A percentile compares a stretch with the other conserved stretches of the same genome.
Conservation (phyloP, 768 basidiomycete species). For the Auriscalpium microsporum region DNA sequence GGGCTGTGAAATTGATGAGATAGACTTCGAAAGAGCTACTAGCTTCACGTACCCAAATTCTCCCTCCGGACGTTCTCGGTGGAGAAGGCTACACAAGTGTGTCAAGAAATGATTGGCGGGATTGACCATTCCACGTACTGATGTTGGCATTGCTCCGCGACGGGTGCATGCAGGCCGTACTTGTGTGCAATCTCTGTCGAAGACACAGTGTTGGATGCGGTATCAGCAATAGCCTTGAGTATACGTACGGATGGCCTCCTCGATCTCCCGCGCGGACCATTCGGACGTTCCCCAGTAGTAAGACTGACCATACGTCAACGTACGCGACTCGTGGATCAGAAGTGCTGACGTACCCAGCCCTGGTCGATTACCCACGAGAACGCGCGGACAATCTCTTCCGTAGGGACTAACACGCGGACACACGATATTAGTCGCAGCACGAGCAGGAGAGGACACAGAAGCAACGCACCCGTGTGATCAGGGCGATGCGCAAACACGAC, state of each 20-base stretch:
- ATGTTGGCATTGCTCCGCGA: conserved; percentile 45
- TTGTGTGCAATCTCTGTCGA: conserved; percentile 38
- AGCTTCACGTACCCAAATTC: conserved; percentile 32
- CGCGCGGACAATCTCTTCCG: conserved; percentile 51
- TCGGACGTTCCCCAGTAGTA: conserved; percentile 47
- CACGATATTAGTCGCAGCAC: not conserved
- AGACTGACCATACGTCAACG: conserved; percentile 18
- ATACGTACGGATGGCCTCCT: conserved; percentile 32
- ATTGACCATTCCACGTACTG: not conserved
- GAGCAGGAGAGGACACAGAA: not conserved
- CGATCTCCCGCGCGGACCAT: conserved; percentile 45
- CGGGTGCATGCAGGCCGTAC: conserved; percentile 40
- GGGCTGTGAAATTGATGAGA: conserved; percentile 13
- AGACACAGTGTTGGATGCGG: not conserved
- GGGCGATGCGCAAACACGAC: conserved; percentile 38
- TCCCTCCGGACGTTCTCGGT: conserved; percentile 45
- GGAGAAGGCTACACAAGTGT: conserved; percentile 33
- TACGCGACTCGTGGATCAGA: not conserved
- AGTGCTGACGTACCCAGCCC: conserved; percentile 27
- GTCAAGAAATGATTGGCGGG: no score
- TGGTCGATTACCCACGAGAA: conserved; percentile 47
- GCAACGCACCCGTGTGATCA: conserved; percentile 26
- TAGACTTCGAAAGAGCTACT: not conserved
- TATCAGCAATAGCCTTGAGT: not conserved
- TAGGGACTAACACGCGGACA: conserved; percentile 22